These are phyloP conservation scores for Melastoma candidum DNA, from an alignment of 441 rosid species.

Conservation along the genomic window DNA sequence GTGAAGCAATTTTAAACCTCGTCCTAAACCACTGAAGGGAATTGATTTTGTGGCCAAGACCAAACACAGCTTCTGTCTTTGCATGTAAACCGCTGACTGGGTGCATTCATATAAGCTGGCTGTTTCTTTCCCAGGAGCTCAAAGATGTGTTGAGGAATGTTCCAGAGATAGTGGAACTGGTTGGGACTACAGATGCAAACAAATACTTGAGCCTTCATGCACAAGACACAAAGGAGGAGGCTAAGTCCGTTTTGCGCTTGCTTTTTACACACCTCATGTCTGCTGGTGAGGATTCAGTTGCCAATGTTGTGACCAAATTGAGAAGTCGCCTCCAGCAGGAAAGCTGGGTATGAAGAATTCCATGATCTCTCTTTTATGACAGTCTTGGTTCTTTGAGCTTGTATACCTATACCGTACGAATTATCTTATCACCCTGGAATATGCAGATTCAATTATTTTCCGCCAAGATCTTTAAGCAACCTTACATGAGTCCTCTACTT, in stretches of 20 bases:
- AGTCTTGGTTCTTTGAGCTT: not conserved
- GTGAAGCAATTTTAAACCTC: not conserved
- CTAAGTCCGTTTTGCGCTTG: constrained; percentile 46
- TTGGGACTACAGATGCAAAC: constrained; percentile 42
- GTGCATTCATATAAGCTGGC: too few species aligned
- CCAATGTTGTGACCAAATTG: constrained; percentile 39
- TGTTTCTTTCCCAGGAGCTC: constrained; percentile 48
- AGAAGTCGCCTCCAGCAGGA: constrained; percentile 46
- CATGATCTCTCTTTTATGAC: not conserved
- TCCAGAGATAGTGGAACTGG: constrained; percentile 75
- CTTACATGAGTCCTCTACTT: too few species aligned
- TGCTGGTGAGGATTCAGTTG: constrained; percentile 44
- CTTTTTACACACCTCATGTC: constrained; percentile 78
- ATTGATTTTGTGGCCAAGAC: too few species aligned
- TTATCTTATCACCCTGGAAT: too few species aligned
- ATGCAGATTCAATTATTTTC: too few species aligned
- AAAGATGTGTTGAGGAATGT: constrained; percentile 52
- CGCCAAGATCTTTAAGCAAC: too few species aligned
- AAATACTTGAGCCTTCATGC: constrained; percentile 30
- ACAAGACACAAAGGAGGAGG: constrained; percentile 31
- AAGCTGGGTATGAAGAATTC: constrained; percentile 37
- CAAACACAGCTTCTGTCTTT: too few species aligned
- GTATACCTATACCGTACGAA: too few species aligned
- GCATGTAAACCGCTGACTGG: too few species aligned
- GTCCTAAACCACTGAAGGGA: not conserved